These are phyloP conservation scores for Starmerella khaoyaiensis DNA, from an alignment of 805 yeast species.

Conservation along the genomic window DNA sequence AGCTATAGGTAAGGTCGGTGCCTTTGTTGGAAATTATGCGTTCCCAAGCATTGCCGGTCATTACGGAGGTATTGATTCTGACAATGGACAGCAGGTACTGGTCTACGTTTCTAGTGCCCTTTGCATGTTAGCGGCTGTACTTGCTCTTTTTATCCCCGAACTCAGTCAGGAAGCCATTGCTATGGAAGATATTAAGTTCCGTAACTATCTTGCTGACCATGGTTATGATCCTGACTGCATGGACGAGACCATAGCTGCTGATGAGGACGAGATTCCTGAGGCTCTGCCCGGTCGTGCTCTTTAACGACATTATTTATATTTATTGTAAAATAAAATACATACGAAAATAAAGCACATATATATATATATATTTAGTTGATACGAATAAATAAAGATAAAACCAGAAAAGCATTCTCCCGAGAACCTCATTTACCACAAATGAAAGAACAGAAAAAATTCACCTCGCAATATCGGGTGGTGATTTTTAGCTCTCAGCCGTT, in stretches of 20 bases:
- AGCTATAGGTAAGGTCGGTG: conserved; percentile 84
- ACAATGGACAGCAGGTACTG: conserved; percentile 56
- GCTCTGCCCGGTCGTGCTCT: conserved; percentile 7
- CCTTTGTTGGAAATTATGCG: conserved; percentile 77
- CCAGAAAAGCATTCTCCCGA: no score
- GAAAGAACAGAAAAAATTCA: no score
- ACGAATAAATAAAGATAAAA: no score
- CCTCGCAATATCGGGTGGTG: no score
- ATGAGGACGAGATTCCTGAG: conserved; percentile 8
- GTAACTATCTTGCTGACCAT: conserved; percentile 45
- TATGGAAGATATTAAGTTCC: conserved; percentile 60
- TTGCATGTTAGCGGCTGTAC: conserved; percentile 55
- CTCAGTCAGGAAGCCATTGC: conserved; percentile 74
- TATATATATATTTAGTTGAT: no score
- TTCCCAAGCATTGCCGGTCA: conserved; percentile 67
- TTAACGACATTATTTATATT: no score
- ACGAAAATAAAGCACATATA: no score
- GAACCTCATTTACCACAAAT: no score
- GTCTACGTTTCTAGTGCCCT: conserved; percentile 71
- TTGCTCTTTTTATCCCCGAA: conserved; percentile 64
- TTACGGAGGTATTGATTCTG: conserved; percentile 38
- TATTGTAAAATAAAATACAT: no score
- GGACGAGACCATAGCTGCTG: conserved; percentile 26
- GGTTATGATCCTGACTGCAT: conserved; percentile 59
- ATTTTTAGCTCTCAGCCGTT: no score